phyloP scores from a whole-genome alignment of 2,329 filamentous ascomycete species.

The Simplicillium aogashimaense region DNA sequence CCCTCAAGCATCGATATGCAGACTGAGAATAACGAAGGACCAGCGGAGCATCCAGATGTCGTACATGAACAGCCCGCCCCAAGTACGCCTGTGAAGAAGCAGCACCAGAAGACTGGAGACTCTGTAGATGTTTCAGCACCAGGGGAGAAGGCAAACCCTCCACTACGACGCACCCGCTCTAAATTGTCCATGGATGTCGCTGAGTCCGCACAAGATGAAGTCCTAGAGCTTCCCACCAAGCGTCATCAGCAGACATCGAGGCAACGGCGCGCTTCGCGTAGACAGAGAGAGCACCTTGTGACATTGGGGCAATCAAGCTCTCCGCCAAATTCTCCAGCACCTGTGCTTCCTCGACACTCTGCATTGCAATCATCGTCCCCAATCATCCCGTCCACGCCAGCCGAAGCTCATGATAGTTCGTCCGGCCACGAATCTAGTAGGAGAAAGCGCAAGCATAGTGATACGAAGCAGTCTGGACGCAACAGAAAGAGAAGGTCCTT shows the following conservation, averaged over 20 bases:
- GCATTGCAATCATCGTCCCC: background rate
- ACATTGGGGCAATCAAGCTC: too few relatives aligned
- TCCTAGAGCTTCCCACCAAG: background rate
- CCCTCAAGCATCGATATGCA: conserved; percentile 4
- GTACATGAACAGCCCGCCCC: background rate
- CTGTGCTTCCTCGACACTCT: background rate
- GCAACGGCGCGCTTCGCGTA: too few relatives aligned
- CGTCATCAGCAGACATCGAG: background rate
- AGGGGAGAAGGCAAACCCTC: too few relatives aligned
- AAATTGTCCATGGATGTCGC: too few relatives aligned
- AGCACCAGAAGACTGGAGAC: background rate
- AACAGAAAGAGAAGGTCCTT: too few relatives aligned
- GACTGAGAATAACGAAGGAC: background rate
- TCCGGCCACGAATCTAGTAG: background rate
- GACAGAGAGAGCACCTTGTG: too few relatives aligned
- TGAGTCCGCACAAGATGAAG: too few relatives aligned
- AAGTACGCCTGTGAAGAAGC: background rate
- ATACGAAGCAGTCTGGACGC: too few relatives aligned
- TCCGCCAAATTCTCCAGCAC: background rate
- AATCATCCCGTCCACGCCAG: background rate
- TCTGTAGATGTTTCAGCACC: too few relatives aligned
- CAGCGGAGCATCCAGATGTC: background rate
- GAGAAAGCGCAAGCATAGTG: too few relatives aligned
- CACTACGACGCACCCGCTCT: too few relatives aligned
- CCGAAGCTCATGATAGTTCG: background rate